Evolutionary conservation across 2,329 filamentous ascomycete species (phyloP), one percentile per base, ranked within the genome.

Genomic region (Ophiocordyceps camponoti-rufipedis): DNA sequence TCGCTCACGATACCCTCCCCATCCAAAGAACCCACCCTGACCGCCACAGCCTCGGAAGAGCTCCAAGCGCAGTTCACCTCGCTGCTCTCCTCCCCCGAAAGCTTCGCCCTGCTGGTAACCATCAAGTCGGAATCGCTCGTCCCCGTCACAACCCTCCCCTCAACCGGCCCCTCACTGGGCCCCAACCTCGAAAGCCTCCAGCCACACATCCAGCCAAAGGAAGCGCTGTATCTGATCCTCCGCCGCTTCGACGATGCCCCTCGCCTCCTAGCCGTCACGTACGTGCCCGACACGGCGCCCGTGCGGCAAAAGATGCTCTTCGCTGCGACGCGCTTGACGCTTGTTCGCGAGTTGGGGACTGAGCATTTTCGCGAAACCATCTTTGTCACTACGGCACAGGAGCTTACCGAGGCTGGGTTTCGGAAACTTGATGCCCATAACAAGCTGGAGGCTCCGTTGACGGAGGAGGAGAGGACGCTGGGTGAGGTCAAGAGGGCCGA

Each of bases 261-360:
- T n/a, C 62, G 61, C 51, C 77, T 87, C 51, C 64, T 82, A 28
- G 82, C 80, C 42, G 67, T 88, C 33, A 86, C 83, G 33, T 91
- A 87, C 60, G 78, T 91, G 6, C 85, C 85, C 28, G 82, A 89
- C 61, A 58, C 75, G 1, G 85, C 85, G 38, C 82, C 80, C 28
- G 84, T 91, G 47, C 78, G 85, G 38, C 81, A 86, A 59, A 91
- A 91, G 70, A 91, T 85, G 80, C 73, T 91, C 19, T 88, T 89
- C 60, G 84, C 85, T 6, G 75, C 78, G 23, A 88, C 85, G 28
- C 74, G 83, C 10, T 68, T 88, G 53, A 84, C 83, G 0, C 70
- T 91, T 1, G 74, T 81, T 44, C 74, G 84, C 40, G 83, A 89
- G 62, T 69, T 91, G 10, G 85, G 85, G 42, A 74, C 77, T 45